phyloP scores from a whole-genome alignment of 1,284 basidiomycete genomes.

The Vanrija sp. region DNA sequence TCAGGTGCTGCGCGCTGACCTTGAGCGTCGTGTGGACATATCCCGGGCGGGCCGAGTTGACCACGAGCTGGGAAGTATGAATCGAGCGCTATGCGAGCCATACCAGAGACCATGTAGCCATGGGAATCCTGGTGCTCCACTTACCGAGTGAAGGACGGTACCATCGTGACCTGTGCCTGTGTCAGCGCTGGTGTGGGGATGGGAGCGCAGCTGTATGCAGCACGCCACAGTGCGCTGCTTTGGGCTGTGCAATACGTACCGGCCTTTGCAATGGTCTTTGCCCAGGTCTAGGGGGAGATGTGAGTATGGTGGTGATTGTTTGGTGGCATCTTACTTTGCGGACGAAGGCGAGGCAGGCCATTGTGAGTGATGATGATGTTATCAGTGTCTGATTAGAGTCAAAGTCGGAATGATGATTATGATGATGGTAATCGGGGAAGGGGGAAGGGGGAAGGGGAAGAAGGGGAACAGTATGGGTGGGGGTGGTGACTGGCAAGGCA shows the following conservation, averaged over 20 bases:
- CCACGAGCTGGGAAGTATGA: slow-evolving; percentile 22
- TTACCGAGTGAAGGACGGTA: slow-evolving; percentile 9
- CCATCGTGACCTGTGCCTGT: slow-evolving; percentile 24
- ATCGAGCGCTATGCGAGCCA: too few species aligned
- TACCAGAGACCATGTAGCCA: too few species aligned
- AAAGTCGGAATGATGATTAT: too few species aligned
- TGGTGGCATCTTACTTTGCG: slow-evolving; percentile 18
- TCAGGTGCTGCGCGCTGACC: slow-evolving; percentile 43
- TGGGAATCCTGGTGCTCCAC: neutral
- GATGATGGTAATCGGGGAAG: too few species aligned
- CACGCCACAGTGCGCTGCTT: too few species aligned
- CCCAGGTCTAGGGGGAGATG: slow-evolving; percentile 25
- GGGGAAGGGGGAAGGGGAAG: too few species aligned
- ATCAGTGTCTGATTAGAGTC: too few species aligned
- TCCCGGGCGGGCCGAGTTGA: slow-evolving; percentile 33
- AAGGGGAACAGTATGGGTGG: too few species aligned
- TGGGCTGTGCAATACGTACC: slow-evolving; percentile 15
- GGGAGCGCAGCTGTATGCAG: neutral
- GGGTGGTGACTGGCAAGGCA: too few species aligned
- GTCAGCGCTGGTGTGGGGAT: too few species aligned
- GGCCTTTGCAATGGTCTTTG: slow-evolving; percentile 34
- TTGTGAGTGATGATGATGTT: neutral
- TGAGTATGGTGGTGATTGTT: neutral
- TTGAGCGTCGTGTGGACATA: slow-evolving; percentile 36
- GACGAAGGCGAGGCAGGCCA: slow-evolving; percentile 31